phyloP scores from a whole-genome alignment of 768 basidiomycete species.

The Cubamyces sp. region DNA sequence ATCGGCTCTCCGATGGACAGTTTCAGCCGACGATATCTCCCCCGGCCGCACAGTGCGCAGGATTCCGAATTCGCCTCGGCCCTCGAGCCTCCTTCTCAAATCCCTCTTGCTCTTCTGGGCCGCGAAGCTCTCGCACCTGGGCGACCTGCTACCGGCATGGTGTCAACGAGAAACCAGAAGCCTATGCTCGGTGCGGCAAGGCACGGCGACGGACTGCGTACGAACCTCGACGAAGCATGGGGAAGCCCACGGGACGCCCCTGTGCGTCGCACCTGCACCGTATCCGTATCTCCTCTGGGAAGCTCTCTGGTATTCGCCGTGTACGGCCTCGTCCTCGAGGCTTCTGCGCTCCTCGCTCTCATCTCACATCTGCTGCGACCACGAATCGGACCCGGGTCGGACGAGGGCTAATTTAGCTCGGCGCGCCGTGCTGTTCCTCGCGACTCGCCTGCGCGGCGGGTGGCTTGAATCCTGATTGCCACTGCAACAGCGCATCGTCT shows the following conservation, averaged over 20 bases:
- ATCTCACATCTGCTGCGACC: background rate
- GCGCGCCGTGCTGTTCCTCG: constrained; percentile 12
- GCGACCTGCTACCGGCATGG: background rate
- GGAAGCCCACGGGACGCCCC: background rate
- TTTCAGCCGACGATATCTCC: too few species aligned
- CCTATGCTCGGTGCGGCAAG: background rate
- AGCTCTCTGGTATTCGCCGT: too few species aligned
- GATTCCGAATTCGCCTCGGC: too few species aligned
- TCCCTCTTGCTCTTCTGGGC: too few species aligned
- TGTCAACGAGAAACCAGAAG: background rate
- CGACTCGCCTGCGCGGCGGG: background rate
- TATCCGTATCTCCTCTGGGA: too few species aligned
- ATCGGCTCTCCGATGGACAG: too few species aligned
- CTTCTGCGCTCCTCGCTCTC: background rate
- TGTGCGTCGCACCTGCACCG: background rate
- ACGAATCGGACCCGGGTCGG: constrained; percentile 15
- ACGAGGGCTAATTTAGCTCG: background rate
- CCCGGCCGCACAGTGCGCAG: too few species aligned
- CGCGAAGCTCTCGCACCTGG: background rate
- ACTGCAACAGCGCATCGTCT: too few species aligned
- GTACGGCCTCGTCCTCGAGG: background rate
- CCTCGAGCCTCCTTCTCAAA: too few species aligned
- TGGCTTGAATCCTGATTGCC: background rate
- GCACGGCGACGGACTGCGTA: constrained; percentile 10
- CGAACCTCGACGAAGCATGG: constrained; percentile 2